Evolutionary conservation across 306 rosid genomes (phyloP).

Genomic region (peach (Prunus persica)): Prunus_persica_NCBIv2 NC_034009.1:17512501-17513000

Average conservation of each 20-base stretch:
- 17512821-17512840: slow-evolving; percentile 47
- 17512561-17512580: background rate
- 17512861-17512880: slow-evolving; percentile 9
- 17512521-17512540: background rate
- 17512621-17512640: background rate
- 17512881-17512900: slow-evolving; percentile 18
- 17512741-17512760: slow-evolving; percentile 15
- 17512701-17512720: background rate
- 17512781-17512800: slow-evolving; percentile 81
- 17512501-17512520: background rate
- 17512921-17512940: background rate
- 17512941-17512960: background rate
- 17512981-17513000: background rate
- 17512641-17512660: background rate
- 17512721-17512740: no score
- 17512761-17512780: slow-evolving; percentile 28
- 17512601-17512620: background rate
- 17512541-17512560: background rate
- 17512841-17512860: slow-evolving; percentile 64
- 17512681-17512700: background rate
- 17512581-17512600: background rate
- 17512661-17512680: background rate
- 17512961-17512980: background rate
- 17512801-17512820: slow-evolving; percentile 76
- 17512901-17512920: slow-evolving; percentile 2